Conservation (phyloP, 176 grass and related monocot species). For the Oryza glumipatula region DNA sequence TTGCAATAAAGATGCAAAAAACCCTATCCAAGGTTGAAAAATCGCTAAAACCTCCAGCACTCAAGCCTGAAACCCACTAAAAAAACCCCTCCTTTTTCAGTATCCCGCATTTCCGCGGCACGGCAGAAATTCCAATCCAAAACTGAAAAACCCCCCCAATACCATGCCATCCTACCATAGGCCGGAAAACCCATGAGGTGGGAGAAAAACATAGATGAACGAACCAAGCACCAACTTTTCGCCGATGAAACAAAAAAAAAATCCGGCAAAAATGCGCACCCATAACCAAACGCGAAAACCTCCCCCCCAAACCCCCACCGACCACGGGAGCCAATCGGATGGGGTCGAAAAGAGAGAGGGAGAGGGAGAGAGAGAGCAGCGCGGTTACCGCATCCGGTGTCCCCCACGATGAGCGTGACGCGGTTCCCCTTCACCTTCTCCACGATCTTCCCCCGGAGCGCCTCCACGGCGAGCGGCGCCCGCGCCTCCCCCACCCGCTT, state of each 20-base stretch:
- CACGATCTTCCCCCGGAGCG: conserved; percentile 82
- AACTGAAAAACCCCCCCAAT: background rate
- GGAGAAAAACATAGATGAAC: background rate
- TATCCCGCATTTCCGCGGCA: background rate
- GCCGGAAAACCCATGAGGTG: background rate
- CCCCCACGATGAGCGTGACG: conserved; percentile 85
- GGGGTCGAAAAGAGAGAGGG: background rate
- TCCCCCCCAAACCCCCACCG: background rate
- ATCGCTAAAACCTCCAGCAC: background rate
- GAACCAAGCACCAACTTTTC: background rate
- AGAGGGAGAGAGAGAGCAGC: background rate
- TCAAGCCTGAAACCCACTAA: background rate
- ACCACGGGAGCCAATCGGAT: background rate
- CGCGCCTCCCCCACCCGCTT: background rate
- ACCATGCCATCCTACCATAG: background rate
- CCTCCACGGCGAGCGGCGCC: conserved; percentile 64
- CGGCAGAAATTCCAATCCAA: conserved; percentile 22
- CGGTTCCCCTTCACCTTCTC: conserved; percentile 86
- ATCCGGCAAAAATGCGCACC: background rate
- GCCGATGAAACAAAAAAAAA: background rate
- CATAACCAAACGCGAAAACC: background rate
- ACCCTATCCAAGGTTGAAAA: background rate
- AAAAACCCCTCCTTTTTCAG: background rate
- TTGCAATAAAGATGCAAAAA: background rate
- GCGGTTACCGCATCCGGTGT: conserved; percentile 80